A percentile compares a stretch with the other conserved stretches of the same genome.
Conservation (phyloP, 1,284 basidiomycete genomes). For the Ceratobasidium sp. region DNA sequence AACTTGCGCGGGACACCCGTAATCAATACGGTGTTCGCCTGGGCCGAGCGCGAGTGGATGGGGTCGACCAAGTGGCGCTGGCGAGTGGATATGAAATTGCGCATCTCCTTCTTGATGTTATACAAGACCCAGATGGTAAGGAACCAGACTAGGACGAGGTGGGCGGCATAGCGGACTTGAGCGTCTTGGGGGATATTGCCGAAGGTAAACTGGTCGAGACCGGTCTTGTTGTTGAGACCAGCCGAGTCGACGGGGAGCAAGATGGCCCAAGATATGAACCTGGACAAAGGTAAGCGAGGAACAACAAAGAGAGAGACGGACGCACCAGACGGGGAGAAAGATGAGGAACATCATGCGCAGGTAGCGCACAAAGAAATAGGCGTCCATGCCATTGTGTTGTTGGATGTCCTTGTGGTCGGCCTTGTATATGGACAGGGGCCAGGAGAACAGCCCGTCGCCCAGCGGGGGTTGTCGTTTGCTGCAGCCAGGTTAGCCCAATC, state of each 20-base stretch:
- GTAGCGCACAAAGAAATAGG: constrained; percentile 78
- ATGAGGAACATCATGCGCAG: constrained; percentile 72
- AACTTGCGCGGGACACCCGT: constrained; percentile 75
- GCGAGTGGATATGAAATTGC: constrained; percentile 71
- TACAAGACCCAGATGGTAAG: constrained; percentile 72
- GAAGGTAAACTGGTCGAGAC: constrained; percentile 64
- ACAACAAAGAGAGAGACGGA: no score
- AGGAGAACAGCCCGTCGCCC: constrained; percentile 61
- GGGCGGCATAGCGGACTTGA: constrained; percentile 59
- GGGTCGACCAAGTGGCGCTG: constrained; percentile 75
- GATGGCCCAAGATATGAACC: constrained; percentile 65
- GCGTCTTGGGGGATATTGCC: constrained; percentile 55
- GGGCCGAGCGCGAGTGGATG: constrained; percentile 70
- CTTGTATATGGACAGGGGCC: constrained; percentile 67
- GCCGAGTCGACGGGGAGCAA: constrained; percentile 71
- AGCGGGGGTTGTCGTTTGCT: constrained; percentile 69
- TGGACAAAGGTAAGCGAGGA: neutral
- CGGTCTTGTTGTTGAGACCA: constrained; percentile 57
- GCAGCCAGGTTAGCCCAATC: constrained; percentile 23
- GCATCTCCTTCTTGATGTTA: constrained; percentile 73
- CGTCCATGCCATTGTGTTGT: constrained; percentile 74
- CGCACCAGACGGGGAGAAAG: constrained; percentile 68
- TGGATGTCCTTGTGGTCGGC: constrained; percentile 60
- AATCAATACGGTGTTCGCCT: constrained; percentile 81
- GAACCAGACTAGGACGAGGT: constrained; percentile 58